These are phyloP conservation scores for Trichoderma atrobrunneum DNA, from an alignment of 2,329 filamentous ascomycete genomes.

Conservation along the genomic window DNA sequence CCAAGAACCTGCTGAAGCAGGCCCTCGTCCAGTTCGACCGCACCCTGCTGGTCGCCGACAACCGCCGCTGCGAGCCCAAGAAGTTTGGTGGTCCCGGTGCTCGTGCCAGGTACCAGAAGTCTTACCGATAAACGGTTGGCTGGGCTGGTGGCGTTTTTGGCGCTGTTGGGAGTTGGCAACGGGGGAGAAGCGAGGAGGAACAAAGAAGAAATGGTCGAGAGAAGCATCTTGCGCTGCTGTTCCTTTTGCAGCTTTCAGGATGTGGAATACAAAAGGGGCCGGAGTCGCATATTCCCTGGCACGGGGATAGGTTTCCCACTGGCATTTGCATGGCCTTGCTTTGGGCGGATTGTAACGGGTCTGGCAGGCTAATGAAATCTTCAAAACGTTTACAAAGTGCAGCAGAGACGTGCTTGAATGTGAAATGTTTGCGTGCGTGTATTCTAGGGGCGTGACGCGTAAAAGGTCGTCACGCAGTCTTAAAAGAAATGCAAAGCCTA, in stretches of 20 bases:
- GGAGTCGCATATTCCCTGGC: conserved; percentile 40
- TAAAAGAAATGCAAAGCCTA: neutral
- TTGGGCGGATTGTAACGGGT: conserved; percentile 49
- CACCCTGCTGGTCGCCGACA: conserved; percentile 97
- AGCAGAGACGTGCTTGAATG: neutral
- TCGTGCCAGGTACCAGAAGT: conserved; percentile 97
- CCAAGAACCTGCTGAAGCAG: conserved; percentile 99
- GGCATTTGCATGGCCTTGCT: conserved; percentile 53
- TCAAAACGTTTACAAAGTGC: conserved; percentile 38
- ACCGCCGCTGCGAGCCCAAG: conserved; percentile 99
- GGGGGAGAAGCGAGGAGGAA: neutral
- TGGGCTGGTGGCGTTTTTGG: neutral
- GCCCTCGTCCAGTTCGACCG: conserved; percentile 93
- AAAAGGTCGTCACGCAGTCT: neutral
- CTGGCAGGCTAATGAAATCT: conserved; percentile 52
- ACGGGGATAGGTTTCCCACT: conserved; percentile 41
- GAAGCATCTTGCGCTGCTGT: conserved; percentile 4
- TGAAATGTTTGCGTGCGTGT: neutral
- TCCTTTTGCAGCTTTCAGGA: conserved; percentile 4
- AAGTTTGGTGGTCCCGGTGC: conserved; percentile 94
- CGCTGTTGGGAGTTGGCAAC: neutral
- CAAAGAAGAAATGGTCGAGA: conserved; percentile 3
- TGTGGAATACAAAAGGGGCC: conserved; percentile 30
- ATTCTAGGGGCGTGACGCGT: conserved; percentile 21
- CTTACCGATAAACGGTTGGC: conserved; percentile 75